A percentile compares a stretch with the other conserved stretches of the same genome.
These are phyloP conservation scores for Trichoderma gracile DNA, from an alignment of 2,329 filamentous ascomycete species.

Conservation along the genomic window DNA sequence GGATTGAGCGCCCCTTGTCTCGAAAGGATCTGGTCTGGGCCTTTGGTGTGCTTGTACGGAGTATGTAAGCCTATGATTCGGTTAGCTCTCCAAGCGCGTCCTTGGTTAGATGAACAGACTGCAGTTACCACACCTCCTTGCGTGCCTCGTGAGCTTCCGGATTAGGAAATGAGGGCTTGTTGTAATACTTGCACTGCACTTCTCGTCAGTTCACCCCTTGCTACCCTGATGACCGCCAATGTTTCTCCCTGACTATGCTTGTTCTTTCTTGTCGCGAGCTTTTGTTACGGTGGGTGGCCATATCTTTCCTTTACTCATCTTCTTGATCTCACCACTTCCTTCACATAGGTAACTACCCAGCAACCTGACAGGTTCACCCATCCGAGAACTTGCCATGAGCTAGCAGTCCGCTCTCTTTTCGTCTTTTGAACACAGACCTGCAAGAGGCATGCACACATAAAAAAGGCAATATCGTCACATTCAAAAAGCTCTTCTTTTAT, in stretches of 20 bases:
- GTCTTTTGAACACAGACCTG: too few relatives aligned
- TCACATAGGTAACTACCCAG: too few relatives aligned
- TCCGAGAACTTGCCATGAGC: not conserved
- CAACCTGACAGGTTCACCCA: too few relatives aligned
- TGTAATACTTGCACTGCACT: not conserved
- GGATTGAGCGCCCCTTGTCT: not conserved
- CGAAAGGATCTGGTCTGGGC: not conserved
- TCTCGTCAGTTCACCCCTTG: too few relatives aligned
- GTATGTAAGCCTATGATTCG: not conserved
- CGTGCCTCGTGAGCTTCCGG: slow-evolving; percentile 24
- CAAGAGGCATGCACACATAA: too few relatives aligned
- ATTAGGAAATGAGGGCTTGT: not conserved
- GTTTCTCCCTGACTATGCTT: not conserved
- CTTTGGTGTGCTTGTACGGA: not conserved
- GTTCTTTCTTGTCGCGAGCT: not conserved
- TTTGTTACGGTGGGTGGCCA: too few relatives aligned
- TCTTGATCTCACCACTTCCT: too few relatives aligned
- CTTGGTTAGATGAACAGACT: slow-evolving; percentile 15
- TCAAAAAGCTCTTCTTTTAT: too few relatives aligned
- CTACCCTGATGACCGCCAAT: not conserved
- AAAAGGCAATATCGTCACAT: too few relatives aligned
- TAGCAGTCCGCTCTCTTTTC: not conserved
- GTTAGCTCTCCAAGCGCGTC: not conserved
- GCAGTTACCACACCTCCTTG: slow-evolving; percentile 6
- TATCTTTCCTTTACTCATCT: too few relatives aligned